Conservation (phyloP, 805 yeast species). For the Wickerhamiella azyma region DNA sequence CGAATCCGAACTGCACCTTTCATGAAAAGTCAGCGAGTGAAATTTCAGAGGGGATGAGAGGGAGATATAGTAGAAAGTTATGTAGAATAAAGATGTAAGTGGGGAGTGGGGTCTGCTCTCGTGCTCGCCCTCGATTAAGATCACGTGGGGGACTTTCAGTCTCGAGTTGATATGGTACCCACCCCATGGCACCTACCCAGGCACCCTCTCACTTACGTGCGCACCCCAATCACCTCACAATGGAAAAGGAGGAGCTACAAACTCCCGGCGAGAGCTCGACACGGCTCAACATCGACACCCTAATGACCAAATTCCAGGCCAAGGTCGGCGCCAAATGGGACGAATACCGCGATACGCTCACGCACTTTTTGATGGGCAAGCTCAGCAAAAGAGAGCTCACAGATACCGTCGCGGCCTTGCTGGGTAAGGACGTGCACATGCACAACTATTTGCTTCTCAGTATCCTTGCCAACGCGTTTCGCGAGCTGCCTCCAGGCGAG, state of each 20-base stretch:
- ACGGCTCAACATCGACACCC: slow-evolving; percentile 34
- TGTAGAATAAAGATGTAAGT: no score
- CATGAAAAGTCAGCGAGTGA: slow-evolving; percentile 23
- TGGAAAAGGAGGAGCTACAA: slow-evolving; percentile 5
- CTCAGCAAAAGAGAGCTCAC: slow-evolving; percentile 64
- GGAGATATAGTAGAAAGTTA: neutral
- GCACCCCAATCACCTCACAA: no score
- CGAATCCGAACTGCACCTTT: slow-evolving; percentile 75
- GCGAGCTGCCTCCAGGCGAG: slow-evolving; percentile 56
- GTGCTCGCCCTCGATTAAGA: no score
- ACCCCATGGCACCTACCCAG: no score
- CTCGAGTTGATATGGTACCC: no score
- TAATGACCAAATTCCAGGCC: slow-evolving; percentile 61
- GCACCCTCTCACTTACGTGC: no score
- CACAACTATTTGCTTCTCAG: slow-evolving; percentile 78
- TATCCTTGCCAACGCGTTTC: slow-evolving; percentile 68
- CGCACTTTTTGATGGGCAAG: slow-evolving; percentile 48
- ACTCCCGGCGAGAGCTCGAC: slow-evolving; percentile 5
- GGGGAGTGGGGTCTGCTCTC: no score
- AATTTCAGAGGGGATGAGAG: neutral
- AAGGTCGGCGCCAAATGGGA: slow-evolving; percentile 76
- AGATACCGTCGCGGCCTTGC: slow-evolving; percentile 40
- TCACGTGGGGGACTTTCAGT: no score
- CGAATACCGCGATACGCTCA: slow-evolving; percentile 63
- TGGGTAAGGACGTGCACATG: slow-evolving; percentile 39